Evolutionary conservation across 2,329 filamentous ascomycete species (phyloP), one percentile per base, ranked within the genome.

Genomic region (Sordariomycetes sp.): DNA sequence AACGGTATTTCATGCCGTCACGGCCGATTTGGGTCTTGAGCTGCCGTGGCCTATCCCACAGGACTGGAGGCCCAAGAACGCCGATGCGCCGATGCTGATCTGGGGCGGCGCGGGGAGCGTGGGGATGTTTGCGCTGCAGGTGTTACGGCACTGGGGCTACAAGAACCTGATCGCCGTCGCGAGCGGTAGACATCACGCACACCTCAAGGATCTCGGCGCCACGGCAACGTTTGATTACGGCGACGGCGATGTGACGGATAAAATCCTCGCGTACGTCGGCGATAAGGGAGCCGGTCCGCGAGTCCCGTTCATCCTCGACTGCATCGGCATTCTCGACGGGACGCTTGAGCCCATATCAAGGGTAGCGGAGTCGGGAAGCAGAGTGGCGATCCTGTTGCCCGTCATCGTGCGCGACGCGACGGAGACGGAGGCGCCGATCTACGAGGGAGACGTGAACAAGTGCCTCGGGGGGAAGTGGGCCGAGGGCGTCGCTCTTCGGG

Each of bases 331-430:
- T 2, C 65, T 74, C 39, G 63, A 69, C 2, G 75, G 75, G 0
- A 76, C 74, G 6, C 61, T 83, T 6, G 62, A 63, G 35, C 79
- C 76, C 2, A 67, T 85, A 36, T 70, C 73, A 5, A 72, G 72
- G 61, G 68, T 86, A 25, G 79, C 77, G 0, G 67, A 72, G 59
- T 64, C 56, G 1, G 78, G 78, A 0, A 67, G 72, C 3, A 78
- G 67, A 25, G 78, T 85, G 0, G 82, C 81, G 0, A 67, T 84
- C 17, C 74, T 86, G 67, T 66, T 86, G 6, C 82, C 82, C 0
- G 75, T 85, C 17, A 80, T 85, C 58, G 61, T 82, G 52, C 72
- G 67, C 51, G 76, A 83, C 60, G 74, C 80, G 0, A 74, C 69
- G 0, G 70, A 74, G 4, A 69, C 68, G 1, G 67, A 73, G 20